Evolutionary conservation across 1,284 basidiomycete genomes (phyloP).

Genomic region (Cutaneotrichosporon sp.): DNA sequence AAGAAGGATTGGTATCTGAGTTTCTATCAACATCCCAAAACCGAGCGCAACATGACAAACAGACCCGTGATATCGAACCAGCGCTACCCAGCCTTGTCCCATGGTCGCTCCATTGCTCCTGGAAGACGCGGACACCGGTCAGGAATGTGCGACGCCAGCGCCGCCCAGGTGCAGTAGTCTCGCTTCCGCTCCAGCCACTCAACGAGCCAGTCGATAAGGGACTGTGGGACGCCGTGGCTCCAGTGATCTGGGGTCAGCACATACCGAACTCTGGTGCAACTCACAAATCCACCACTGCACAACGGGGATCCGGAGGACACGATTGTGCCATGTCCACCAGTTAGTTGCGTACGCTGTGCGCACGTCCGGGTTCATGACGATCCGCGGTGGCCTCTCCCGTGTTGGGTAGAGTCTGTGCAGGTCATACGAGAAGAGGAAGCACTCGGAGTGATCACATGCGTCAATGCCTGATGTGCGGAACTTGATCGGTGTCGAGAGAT

Average conservation of each 20-base stretch:
- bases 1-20: too few relatives aligned
- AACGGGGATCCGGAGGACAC: slow-evolving; percentile 50
- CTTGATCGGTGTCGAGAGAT: slow-evolving; percentile 46
- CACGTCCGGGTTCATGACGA: slow-evolving; percentile 54
- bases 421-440: slow-evolving; percentile 57
- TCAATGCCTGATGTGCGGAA: slow-evolving; percentile 52
- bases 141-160: slow-evolving; percentile 17
- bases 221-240: slow-evolving; percentile 23
- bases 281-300: slow-evolving; percentile 52
- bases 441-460: slow-evolving; percentile 57
- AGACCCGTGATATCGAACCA: neutral
- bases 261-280: slow-evolving; percentile 1
- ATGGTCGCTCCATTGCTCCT: slow-evolving; percentile 5
- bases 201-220: slow-evolving; percentile 27
- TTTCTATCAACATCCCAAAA: too few relatives aligned
- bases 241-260: slow-evolving; percentile 21
- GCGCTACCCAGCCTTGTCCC: neutral
- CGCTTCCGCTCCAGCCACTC: slow-evolving; percentile 19
- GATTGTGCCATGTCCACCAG: slow-evolving; percentile 54
- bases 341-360: slow-evolving; percentile 48
- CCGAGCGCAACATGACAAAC: too few relatives aligned
- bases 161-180: slow-evolving; percentile 37
- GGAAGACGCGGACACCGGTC: slow-evolving; percentile 27
- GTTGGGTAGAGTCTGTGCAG: slow-evolving; percentile 53
- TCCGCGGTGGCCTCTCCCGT: slow-evolving; percentile 39